Evolutionary conservation across 495 filamentous ascomycete species (phyloP).

Genomic region (Neurospora sp.): DNA sequence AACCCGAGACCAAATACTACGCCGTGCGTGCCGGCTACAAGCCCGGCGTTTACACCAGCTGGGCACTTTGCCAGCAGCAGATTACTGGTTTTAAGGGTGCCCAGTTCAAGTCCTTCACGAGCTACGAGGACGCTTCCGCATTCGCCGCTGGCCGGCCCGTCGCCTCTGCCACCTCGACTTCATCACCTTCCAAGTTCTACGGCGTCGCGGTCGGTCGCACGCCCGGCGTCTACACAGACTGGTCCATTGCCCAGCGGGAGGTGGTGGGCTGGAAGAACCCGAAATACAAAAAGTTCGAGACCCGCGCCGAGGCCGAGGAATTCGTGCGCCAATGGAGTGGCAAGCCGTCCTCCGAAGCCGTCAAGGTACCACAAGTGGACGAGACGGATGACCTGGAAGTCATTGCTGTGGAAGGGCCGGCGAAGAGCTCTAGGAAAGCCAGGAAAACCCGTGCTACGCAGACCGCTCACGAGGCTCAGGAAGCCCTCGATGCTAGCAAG

Average conservation of each 20-base stretch:
- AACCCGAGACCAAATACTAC: constrained; percentile 57
- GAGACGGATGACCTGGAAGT: constrained; percentile 26
- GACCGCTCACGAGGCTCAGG: background rate
- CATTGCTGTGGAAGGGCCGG: constrained; percentile 24
- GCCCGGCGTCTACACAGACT: constrained; percentile 87
- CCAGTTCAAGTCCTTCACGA: constrained; percentile 76
- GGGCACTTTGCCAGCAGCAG: constrained; percentile 71
- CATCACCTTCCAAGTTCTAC: constrained; percentile 55
- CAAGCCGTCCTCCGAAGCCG: constrained; percentile 13
- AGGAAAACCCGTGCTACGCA: constrained; percentile 31
- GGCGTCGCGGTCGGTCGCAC: constrained; percentile 70
- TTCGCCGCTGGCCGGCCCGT: constrained; percentile 59
- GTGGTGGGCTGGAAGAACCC: constrained; percentile 69
- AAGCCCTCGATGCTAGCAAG: constrained; percentile 28
- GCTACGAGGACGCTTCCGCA: constrained; percentile 62
- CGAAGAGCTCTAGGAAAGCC: constrained; percentile 52
- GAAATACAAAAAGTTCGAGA: constrained; percentile 73
- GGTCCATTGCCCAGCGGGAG: constrained; percentile 66
- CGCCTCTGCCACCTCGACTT: constrained; percentile 9
- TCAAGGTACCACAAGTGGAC: constrained; percentile 21
- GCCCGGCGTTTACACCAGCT: constrained; percentile 82
- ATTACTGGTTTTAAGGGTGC: constrained; percentile 80
- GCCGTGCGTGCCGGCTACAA: constrained; percentile 67
- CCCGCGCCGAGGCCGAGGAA: constrained; percentile 59
- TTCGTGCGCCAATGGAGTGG: constrained; percentile 25